Conservation (phyloP, 208 protist genomes). For the Trypanosoma boissoni region DNA sequence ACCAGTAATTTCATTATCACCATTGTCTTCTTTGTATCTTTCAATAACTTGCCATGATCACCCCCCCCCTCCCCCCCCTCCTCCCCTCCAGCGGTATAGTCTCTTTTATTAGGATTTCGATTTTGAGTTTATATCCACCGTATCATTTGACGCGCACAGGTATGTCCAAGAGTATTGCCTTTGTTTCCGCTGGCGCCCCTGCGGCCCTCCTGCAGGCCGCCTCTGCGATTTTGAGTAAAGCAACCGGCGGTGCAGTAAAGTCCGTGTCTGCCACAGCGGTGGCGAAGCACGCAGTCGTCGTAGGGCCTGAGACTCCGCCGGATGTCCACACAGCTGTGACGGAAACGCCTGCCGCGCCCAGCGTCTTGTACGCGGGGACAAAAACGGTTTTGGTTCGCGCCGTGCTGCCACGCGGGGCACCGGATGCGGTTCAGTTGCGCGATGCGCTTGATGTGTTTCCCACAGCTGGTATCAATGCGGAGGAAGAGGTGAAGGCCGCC, state of each 20-base stretch:
- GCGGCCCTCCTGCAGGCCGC: slow-evolving; percentile 64
- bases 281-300: slow-evolving; percentile 48
- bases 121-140: no score
- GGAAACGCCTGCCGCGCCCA: slow-evolving; percentile 20
- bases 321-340: slow-evolving; percentile 66
- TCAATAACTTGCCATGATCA: no score
- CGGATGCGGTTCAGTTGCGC: slow-evolving; percentile 60
- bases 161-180: slow-evolving; percentile 70
- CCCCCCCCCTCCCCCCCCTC: no score
- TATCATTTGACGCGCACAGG: neutral
- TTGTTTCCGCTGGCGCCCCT: slow-evolving; percentile 58
- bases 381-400: slow-evolving; percentile 66
- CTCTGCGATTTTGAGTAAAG: slow-evolving; percentile 52
- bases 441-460: slow-evolving; percentile 75
- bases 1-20: neutral
- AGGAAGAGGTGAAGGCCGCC: slow-evolving; percentile 45
- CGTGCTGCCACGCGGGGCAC: slow-evolving; percentile 50
- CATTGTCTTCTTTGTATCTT: neutral
- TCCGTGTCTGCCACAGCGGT: slow-evolving; percentile 36
- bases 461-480: slow-evolving; percentile 56
- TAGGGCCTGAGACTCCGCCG: slow-evolving; percentile 50
- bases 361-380: slow-evolving; percentile 49
- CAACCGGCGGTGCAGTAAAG: slow-evolving; percentile 52
- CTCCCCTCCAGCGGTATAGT: no score
- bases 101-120: no score